Base-by-base conservation (phyloP, 495 filamentous ascomycete species). In the Podospora pseudoanserina region DNA sequence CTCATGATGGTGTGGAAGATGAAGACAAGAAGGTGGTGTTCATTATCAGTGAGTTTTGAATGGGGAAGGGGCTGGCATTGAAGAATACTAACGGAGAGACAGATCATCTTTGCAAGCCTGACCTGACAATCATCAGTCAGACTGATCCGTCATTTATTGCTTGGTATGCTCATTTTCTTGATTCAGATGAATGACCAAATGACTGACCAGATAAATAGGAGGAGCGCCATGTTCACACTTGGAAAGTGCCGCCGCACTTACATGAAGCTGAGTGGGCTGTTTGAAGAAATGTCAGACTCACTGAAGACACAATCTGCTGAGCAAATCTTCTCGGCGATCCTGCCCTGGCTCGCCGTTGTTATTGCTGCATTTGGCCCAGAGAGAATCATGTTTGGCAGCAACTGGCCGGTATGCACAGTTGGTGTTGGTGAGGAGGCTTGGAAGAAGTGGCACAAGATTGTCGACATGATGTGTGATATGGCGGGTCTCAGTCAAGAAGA, bases 41-140 rank as follows among this genome's bases (percentile, higher is more conserved):
- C 67, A 84, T 96, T 34, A 84, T 96, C 68, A 90, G 91, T 94
- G 71, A 74, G 86, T 82, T 19, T 62, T 59, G 19, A 63, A 58
- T 65, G n/a, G n/a, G 64, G 20, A 55, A 27, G 19, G 55, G 71
- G 60, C 53, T 71, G 26, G 4, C 69, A 11, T 18, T 55, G 11
- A 23, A 49, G 13, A 49, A 13, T 6, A 49, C 39, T 49, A 49
- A 49, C 39, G 39, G 5, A 2, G 39, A 11, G 39, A 11, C 61
- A 92, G 91, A 96, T 74, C 93, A 97, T 76, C 82, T 97, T 64
- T 93, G 92, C 84, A 97, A 97, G 79, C 92, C 93, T 0, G 87
- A 92, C 73, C 79, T 96, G 20, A 84, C 79, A 60, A 80, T 78
- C 76, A 76, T 78, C 76, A 83, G 67, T 66, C 77, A 81, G 20